These are phyloP conservation scores for Apodospora peruviana DNA, from an alignment of 495 filamentous ascomycete species.

Conservation along the genomic window DNA sequence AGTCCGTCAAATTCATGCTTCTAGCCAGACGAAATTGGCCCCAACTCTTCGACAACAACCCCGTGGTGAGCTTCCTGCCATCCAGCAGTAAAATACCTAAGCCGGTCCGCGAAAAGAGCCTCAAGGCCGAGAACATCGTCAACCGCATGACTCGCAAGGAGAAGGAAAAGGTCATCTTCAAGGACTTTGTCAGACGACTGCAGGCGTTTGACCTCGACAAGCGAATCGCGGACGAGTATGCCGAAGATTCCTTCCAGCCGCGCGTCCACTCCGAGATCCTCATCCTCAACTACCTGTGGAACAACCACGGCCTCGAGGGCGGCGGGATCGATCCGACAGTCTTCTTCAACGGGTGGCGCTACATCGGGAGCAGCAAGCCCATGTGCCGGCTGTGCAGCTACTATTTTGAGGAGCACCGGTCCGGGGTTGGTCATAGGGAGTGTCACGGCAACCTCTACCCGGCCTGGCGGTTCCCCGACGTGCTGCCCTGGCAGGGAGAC, in stretches of 20 bases:
- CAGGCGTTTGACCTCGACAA: slow-evolving; percentile 3
- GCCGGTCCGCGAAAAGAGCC: background rate
- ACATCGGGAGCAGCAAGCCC: slow-evolving; percentile 25
- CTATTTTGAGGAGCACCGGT: slow-evolving; percentile 13
- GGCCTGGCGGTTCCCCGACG: slow-evolving; percentile 18
- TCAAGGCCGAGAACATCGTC: slow-evolving; percentile 1
- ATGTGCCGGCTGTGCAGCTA: slow-evolving; percentile 21
- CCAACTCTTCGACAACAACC: background rate
- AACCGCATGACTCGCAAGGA: slow-evolving; percentile 1
- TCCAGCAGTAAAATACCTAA: background rate
- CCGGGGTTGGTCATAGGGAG: slow-evolving; percentile 7
- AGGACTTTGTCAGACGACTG: background rate
- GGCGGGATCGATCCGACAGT: background rate
- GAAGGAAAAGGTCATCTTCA: background rate
- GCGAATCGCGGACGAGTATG: background rate
- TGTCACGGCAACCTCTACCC: slow-evolving; percentile 18
- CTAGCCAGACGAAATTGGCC: background rate
- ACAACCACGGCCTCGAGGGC: background rate
- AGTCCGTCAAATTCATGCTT: background rate
- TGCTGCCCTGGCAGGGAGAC: background rate
- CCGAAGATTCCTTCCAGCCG: background rate
- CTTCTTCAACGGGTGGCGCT: slow-evolving; percentile 20
- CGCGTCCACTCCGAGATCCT: slow-evolving; percentile 15
- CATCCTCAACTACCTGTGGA: slow-evolving; percentile 3
- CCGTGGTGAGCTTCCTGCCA: background rate